These are phyloP conservation scores for Didymella exigua DNA, from an alignment of 2,329 filamentous ascomycete genomes.

Conservation along the genomic window DNA sequence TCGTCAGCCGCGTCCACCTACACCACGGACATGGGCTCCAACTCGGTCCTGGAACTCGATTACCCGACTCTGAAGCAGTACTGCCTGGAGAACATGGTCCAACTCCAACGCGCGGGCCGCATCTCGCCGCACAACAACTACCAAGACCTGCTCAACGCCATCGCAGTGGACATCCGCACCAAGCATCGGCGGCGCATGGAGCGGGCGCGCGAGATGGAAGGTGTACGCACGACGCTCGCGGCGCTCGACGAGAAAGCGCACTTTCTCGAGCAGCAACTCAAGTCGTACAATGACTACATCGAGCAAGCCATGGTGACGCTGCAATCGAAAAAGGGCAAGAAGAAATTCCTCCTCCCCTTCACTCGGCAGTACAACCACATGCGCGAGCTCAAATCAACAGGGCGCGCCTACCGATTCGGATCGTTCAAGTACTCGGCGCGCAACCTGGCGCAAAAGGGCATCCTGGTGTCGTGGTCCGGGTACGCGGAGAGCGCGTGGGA, in stretches of 20 bases:
- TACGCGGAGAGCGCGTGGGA: conserved; percentile 84
- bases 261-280: conserved; percentile 92
- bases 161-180: conserved; percentile 93
- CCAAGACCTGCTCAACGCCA: conserved; percentile 96
- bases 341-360: conserved; percentile 92
- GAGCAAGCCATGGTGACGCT: conserved; percentile 97
- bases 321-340: conserved; percentile 96
- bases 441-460: conserved; percentile 88
- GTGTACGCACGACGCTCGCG: conserved; percentile 73
- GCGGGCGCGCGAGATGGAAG: conserved; percentile 87
- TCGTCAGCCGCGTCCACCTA: conserved; percentile 90
- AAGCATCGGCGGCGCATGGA: conserved; percentile 94
- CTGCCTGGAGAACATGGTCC: conserved; percentile 91
- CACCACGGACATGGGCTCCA: conserved; percentile 55
- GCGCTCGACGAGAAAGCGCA: conserved; percentile 85
- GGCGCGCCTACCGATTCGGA: conserved; percentile 94
- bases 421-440: conserved; percentile 96
- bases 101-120: conserved; percentile 82
- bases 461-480: conserved; percentile 88
- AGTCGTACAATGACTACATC: conserved; percentile 98
- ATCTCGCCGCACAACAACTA: conserved; percentile 89
- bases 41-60: conserved; percentile 79
- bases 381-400: conserved; percentile 88
- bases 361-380: conserved; percentile 99
- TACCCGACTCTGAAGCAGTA: conserved; percentile 93